Evolutionary conservation across 2,329 filamentous ascomycete genomes (phyloP), one percentile per base, ranked within the genome.

Genomic region (Penicillium sp.): DNA sequence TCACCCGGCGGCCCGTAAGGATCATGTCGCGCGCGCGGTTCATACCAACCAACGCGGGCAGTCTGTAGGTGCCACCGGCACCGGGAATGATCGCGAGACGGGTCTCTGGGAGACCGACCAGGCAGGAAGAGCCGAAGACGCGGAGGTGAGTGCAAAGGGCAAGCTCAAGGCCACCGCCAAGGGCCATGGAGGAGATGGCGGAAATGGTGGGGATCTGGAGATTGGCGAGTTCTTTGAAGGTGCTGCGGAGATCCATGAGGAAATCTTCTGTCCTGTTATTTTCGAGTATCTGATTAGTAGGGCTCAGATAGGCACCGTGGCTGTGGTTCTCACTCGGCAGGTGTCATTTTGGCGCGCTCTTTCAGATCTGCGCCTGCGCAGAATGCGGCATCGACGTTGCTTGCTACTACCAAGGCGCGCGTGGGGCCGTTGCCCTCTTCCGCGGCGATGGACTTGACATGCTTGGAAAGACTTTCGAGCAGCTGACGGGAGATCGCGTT

Each of bases 361-460:
- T 97, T 98, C 68, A 99, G 77, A 72, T 99, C 95, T 4, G 95
- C 95, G 37, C 95, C 95, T 0, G 95, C 91, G 75, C 95, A 99
- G 75, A 99, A 99, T 67, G 87, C 89, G 24, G 85, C 82, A 66
- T 97, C 91, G n/a, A 91, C 84, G 41, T 91, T 90, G 69, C 90
- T 96, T 11, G 91, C 90, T 16, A 99, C 68, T 41, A 99, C 85
- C 64, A 99, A 74, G 2, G 90, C 93, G 63, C 95, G 81, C 16
- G 93, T 97, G 19, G 80, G 75, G 3, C 84, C 84, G 24, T 75
- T 75, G 5, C 80, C 81, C 4, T 78, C 78, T 67, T 88, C 84
- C 9, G 77, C 78, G 55, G 89, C 85, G 46, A 98, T 83, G 59
- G 84, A 82, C 66, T 91, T 84, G 55, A 98, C 82, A 69, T 96